phyloP scores from a whole-genome alignment of 257 asterid species.

The Capsicum rhomboideum region DNA sequence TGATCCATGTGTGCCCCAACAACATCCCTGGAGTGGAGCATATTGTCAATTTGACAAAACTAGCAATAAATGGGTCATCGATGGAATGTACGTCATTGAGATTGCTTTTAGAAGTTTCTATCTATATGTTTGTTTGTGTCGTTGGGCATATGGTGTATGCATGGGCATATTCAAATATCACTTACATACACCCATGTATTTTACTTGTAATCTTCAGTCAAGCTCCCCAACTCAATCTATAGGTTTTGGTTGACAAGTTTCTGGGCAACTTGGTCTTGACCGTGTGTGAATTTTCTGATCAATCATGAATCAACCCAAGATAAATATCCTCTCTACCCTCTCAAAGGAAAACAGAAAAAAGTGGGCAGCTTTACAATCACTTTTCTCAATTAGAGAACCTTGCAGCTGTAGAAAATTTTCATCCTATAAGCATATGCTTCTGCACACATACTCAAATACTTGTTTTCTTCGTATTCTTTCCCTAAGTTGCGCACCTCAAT shows the following conservation, averaged over 20 bases:
- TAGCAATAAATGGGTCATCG: constrained; percentile 74
- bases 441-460: background rate
- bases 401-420: background rate
- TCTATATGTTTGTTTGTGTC: background rate
- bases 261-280: background rate
- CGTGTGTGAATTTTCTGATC: background rate
- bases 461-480: background rate
- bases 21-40: constrained; percentile 97
- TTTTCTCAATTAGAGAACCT: background rate
- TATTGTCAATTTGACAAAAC: constrained; percentile 68
- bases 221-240: too few species aligned
- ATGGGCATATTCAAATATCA: background rate
- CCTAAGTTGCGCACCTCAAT: background rate
- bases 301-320: background rate
- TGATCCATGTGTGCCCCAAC: constrained; percentile 96
- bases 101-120: constrained; percentile 4
- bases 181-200: background rate
- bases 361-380: background rate
- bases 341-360: background rate
- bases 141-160: background rate
- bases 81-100: constrained; percentile 77
- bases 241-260: background rate
- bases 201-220: background rate
- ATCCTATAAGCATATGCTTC: background rate
- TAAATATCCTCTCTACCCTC: background rate